These are phyloP conservation scores for Dactylellina parvicollis DNA, from an alignment of 2,329 filamentous ascomycete species.

Conservation along the genomic window DNA sequence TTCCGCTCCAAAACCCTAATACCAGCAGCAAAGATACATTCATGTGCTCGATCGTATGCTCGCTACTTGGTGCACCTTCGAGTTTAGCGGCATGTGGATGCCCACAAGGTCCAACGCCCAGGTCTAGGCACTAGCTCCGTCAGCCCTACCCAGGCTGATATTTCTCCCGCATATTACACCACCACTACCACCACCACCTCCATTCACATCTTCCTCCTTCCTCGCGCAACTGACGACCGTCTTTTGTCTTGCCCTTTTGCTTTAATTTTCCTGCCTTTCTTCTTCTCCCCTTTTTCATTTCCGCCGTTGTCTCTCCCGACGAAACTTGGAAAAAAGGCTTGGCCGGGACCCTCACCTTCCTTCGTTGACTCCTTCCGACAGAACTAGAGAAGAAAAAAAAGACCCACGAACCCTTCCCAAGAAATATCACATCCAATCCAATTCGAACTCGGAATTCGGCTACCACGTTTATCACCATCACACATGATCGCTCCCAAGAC, in stretches of 20 bases:
- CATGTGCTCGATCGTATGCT: neutral
- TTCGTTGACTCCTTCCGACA: slow-evolving; percentile 2
- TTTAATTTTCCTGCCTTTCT: neutral
- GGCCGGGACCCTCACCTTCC: slow-evolving; percentile 11
- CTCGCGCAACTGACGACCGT: slow-evolving; percentile 36
- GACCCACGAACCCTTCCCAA: neutral
- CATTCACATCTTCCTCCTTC: slow-evolving; percentile 23
- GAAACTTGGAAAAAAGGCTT: slow-evolving; percentile 11
- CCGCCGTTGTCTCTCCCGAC: neutral
- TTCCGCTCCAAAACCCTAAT: neutral
- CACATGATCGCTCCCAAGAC: neutral
- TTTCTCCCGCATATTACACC: slow-evolving; percentile 43
- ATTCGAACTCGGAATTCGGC: neutral
- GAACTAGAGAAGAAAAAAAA: neutral
- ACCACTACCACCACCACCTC: slow-evolving; percentile 1
- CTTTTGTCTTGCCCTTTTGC: slow-evolving; percentile 19
- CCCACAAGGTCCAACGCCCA: slow-evolving; percentile 21
- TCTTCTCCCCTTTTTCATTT: neutral
- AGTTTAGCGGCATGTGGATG: slow-evolving; percentile 29
- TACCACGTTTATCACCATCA: neutral
- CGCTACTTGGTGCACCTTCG: neutral
- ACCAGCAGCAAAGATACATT: neutral
- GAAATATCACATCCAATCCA: neutral
- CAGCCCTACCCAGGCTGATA: slow-evolving; percentile 54
- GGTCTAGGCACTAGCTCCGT: slow-evolving; percentile 44